Base-by-base conservation (phyloP, 2,329 filamentous ascomycete species). In the Cercospora nicotianae region DNA sequence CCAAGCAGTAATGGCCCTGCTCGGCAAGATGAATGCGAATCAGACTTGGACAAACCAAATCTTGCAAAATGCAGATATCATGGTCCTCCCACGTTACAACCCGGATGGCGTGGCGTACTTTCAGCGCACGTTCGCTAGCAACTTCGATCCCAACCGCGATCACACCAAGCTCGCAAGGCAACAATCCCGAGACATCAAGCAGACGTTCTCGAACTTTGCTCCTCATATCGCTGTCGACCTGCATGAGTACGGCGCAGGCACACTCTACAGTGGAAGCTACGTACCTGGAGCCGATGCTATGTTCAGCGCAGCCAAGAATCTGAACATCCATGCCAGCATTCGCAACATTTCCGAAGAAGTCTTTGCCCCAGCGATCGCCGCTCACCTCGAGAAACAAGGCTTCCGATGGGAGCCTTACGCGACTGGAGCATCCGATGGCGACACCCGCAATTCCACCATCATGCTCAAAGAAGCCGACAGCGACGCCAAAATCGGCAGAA, bases 131-230 rank as follows among this genome's bases (percentile, higher is more conserved):
- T 64, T 79, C 3, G 77, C 78, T 1, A 76, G 75, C n/a, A 79
- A 78, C 66, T 78, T 76, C 63, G 79, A 80, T 75, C 77, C 68
- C 0, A 80, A 79, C 65, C 75, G 78, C 55, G 79, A 80, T 62
- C 78, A 79, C 69, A 74, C 75, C 8, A 80, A 79, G 63, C 74
- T 79, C 23, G 73, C 70, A 2, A 76, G 79, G 48, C 73, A 76
- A 61, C 78, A 80, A 58, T 78, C 78, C 0, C 73, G 76, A 13
- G 72, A 78, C 36, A 76, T 80, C 64, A 80, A 79, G 60, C 58
- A 68, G 30, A 76, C 75, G 42, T 78, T 77, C 67, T 75, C 64
- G 23, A 65, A 60, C 10, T 79, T 78, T 30, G 71, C 73, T 2
- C 77, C 78, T 3, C 76, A 79, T 55, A 72, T 80, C 7, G 76